These are phyloP conservation scores for Cytospora piceicola DNA, from an alignment of 2,329 filamentous ascomycete genomes.

Conservation along the genomic window DNA sequence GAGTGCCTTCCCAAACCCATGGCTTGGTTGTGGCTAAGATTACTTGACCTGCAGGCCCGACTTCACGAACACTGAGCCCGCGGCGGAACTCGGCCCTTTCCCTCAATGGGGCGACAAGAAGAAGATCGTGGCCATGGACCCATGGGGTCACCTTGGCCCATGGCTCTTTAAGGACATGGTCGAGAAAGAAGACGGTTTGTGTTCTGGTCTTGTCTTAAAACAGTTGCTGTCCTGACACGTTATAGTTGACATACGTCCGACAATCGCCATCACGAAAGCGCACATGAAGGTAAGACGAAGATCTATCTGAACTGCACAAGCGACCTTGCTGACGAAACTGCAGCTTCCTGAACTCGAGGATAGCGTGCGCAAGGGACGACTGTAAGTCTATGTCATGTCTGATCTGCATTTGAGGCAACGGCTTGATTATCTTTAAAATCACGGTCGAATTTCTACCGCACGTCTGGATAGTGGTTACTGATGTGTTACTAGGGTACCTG, in stretches of 20 bases:
- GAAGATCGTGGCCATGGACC: constrained; percentile 98
- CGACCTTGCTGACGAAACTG: constrained; percentile 3
- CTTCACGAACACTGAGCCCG: constrained; percentile 81
- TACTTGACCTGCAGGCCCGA: constrained; percentile 48
- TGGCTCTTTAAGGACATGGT: constrained; percentile 83
- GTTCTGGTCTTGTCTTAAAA: neutral
- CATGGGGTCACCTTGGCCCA: constrained; percentile 83
- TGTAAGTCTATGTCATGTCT: constrained; percentile 51
- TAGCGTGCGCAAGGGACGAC: constrained; percentile 77
- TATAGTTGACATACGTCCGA: constrained; percentile 80
- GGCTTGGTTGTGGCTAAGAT: neutral
- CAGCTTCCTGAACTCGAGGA: constrained; percentile 89
- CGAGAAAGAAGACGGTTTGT: constrained; percentile 68
- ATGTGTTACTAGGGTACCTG: constrained; percentile 55
- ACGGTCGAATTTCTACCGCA: neutral
- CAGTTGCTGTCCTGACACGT: constrained; percentile 25
- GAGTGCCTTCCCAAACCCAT: constrained; percentile 27
- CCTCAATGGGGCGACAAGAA: constrained; percentile 86
- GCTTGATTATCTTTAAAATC: neutral
- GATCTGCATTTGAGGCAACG: neutral
- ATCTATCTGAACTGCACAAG: neutral
- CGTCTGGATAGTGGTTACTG: constrained; percentile 19
- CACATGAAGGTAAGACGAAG: constrained; percentile 72
- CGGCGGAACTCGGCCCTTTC: constrained; percentile 86
- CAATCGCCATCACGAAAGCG: constrained; percentile 88